These are phyloP conservation scores for Auricularia heimuer DNA, from an alignment of 768 basidiomycete species.

Conservation along the genomic window DNA sequence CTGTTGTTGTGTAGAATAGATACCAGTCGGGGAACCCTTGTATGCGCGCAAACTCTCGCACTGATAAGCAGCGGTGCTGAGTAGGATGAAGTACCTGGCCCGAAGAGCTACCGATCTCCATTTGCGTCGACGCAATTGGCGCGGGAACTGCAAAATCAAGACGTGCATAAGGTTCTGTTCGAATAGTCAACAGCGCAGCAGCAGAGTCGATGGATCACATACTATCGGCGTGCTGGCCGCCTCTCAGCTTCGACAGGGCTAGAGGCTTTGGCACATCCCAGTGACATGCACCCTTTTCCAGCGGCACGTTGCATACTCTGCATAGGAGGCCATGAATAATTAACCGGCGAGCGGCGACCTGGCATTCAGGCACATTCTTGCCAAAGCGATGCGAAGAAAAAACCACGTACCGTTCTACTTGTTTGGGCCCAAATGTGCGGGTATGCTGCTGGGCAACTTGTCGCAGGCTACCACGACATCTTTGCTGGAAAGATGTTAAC, in stretches of 20 bases:
- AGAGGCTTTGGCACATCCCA: not conserved
- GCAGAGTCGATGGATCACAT: not conserved
- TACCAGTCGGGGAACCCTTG: slow-evolving; percentile 75
- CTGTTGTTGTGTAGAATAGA: slow-evolving; percentile 43
- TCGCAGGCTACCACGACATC: slow-evolving; percentile 25
- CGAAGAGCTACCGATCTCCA: slow-evolving; percentile 42
- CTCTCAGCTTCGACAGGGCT: slow-evolving; percentile 1
- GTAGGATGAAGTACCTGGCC: slow-evolving; percentile 35
- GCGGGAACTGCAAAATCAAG: slow-evolving; percentile 45
- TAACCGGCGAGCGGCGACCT: not conserved
- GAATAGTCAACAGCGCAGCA: not conserved
- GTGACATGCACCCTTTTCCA: slow-evolving; percentile 35
- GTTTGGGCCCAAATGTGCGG: slow-evolving; percentile 23
- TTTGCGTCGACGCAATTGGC: slow-evolving; percentile 51
- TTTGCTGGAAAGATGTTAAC: slow-evolving; percentile 31
- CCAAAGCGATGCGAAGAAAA: not conserved
- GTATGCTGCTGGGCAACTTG: slow-evolving; percentile 51
- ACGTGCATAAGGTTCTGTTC: slow-evolving; percentile 18
- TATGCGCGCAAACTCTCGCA: slow-evolving; percentile 59
- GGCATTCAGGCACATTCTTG: no score
- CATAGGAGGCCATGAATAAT: not conserved
- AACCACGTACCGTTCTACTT: slow-evolving; percentile 44
- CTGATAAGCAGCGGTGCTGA: slow-evolving; percentile 63
- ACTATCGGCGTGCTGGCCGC: slow-evolving; percentile 20
- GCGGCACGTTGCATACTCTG: slow-evolving; percentile 47